Evolutionary conservation across 2,329 filamentous ascomycete species (phyloP).

Genomic region (Botrytis aclada): DNA sequence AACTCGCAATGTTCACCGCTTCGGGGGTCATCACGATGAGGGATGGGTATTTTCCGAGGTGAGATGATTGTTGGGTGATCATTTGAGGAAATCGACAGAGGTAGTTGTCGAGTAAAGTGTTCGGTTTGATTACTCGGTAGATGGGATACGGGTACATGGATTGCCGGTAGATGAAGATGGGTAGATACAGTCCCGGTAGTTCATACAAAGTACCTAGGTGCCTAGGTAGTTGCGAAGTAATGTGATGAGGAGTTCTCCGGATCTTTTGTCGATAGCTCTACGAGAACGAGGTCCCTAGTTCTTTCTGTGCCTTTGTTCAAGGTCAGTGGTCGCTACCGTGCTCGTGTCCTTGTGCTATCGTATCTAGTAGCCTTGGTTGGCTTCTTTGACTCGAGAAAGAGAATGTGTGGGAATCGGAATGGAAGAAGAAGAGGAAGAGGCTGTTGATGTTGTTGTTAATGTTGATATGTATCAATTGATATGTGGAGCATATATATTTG

Average conservation of each 20-base stretch:
- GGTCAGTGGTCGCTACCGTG: not conserved
- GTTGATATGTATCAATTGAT: not conserved
- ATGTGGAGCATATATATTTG: not conserved
- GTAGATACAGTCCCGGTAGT: not conserved
- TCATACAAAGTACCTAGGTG: too few species aligned
- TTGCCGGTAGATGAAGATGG: not conserved
- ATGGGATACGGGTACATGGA: not conserved
- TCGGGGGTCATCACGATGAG: not conserved
- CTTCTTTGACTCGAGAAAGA: not conserved
- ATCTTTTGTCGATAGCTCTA: not conserved
- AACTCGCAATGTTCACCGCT: not conserved
- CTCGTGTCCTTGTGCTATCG: not conserved
- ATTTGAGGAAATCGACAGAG: not conserved
- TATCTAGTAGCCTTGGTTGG: not conserved
- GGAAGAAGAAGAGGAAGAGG: not conserved
- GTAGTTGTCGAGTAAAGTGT: not conserved
- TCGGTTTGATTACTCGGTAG: not conserved
- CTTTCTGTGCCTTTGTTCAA: not conserved
- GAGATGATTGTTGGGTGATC: not conserved
- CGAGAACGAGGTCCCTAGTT: too few species aligned
- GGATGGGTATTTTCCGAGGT: not conserved
- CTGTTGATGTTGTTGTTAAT: not conserved
- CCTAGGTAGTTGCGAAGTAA: too few species aligned
- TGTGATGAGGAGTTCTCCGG: not conserved
- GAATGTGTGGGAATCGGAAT: too few species aligned